A percentile compares a stretch with the other conserved stretches of the same genome.
These are phyloP conservation scores for Cyclotella baltica DNA, from an alignment of 108 stramenopile species.

Conservation along the genomic window DNA sequence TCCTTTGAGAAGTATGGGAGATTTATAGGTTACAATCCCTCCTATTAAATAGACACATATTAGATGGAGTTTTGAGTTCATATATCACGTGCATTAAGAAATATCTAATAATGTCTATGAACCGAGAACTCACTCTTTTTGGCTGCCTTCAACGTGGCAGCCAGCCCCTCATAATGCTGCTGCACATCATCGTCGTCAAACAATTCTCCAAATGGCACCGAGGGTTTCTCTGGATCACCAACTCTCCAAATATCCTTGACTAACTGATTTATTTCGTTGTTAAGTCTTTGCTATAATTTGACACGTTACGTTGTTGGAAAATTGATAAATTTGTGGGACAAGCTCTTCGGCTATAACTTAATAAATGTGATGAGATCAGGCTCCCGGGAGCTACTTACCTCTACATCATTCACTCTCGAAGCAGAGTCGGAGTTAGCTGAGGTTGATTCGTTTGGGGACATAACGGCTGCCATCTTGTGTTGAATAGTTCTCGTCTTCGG, in stretches of 20 bases:
- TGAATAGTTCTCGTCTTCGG: not conserved
- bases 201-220: constrained; percentile 67
- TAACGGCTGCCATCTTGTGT: constrained; percentile 7
- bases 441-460: not conserved
- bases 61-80: constrained; percentile 4
- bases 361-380: not conserved
- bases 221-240: constrained; percentile 42
- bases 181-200: constrained; percentile 77
- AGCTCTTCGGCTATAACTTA: not conserved
- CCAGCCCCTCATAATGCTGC: constrained; percentile 74
- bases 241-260: constrained; percentile 52
- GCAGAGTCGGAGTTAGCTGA: not conserved
- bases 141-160: constrained; percentile 75
- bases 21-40: constrained; percentile 69
- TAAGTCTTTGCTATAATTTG: constrained; percentile 25
- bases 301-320: not conserved
- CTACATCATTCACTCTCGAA: constrained; percentile 27
- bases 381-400: constrained; percentile 9
- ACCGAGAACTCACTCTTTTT: constrained; percentile 56
- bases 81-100: not conserved
- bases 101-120: not conserved
- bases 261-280: constrained; percentile 42
- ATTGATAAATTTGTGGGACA: not conserved
- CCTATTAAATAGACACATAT: no score
- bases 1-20: constrained; percentile 76